These are phyloP conservation scores for Trichoderma asperelloides DNA, from an alignment of 495 filamentous ascomycete genomes.

Conservation along the genomic window DNA sequence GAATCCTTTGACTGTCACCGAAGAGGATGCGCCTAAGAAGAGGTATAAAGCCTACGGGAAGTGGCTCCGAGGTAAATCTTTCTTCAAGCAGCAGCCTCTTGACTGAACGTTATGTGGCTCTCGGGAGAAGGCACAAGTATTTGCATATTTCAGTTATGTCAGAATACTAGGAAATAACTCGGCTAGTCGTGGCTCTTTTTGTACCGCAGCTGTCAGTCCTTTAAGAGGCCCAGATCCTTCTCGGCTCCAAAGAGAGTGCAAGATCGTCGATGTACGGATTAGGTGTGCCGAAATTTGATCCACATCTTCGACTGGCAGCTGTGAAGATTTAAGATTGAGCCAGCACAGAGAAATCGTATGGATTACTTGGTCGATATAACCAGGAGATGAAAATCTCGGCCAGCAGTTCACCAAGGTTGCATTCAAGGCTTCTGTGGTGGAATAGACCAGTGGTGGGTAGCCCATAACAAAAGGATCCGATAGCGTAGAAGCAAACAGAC, in stretches of 20 bases:
- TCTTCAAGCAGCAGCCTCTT: slow-evolving; percentile 82
- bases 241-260: slow-evolving; percentile 12
- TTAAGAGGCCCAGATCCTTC: slow-evolving; percentile 10
- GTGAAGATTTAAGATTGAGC: slow-evolving; percentile 47
- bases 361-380: slow-evolving; percentile 62
- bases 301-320: slow-evolving; percentile 16
- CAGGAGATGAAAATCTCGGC: slow-evolving; percentile 49
- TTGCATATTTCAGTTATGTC: slow-evolving; percentile 9
- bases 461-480: slow-evolving; percentile 39
- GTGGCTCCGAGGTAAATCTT: slow-evolving; percentile 84
- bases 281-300: slow-evolving; percentile 38
- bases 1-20: slow-evolving; percentile 76
- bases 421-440: slow-evolving; percentile 46
- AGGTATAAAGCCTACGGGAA: slow-evolving; percentile 91
- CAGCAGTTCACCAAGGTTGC: slow-evolving; percentile 60
- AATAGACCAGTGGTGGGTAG: slow-evolving; percentile 47
- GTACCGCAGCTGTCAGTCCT: not conserved
- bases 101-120: slow-evolving; percentile 33
- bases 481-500: slow-evolving; percentile 42
- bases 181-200: slow-evolving; percentile 10
- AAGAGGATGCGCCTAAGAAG: slow-evolving; percentile 80
- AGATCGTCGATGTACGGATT: slow-evolving; percentile 17
- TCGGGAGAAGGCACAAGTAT: not conserved
- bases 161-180: slow-evolving; percentile 22
- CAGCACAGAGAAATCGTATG: slow-evolving; percentile 57